Base-by-base conservation (phyloP, 345 rosid species). In the Mallotus nudiflorus region DNA sequence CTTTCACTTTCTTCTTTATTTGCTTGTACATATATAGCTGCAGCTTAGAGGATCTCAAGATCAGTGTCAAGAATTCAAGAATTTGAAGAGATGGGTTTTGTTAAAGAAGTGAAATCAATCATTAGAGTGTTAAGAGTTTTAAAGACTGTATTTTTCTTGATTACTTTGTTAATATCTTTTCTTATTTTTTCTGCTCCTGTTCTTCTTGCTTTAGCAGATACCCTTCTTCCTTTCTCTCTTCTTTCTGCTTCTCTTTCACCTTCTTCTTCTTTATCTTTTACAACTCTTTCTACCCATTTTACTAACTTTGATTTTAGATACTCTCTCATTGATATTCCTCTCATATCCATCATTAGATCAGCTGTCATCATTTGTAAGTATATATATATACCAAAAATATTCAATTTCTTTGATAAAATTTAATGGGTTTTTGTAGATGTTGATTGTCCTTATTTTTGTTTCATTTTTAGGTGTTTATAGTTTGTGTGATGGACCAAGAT, bases 401-500 rank as follows among this genome's bases (percentile, higher is more conserved):
- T n/a, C n/a, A n/a, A n/a, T n/a, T n/a, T n/a, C n/a, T n/a, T n/a
- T n/a, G n/a, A n/a, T n/a, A n/a, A n/a, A n/a, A n/a, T n/a, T n/a
- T n/a, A n/a, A n/a, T n/a, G n/a, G n/a, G n/a, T n/a, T n/a, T n/a
- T n/a, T n/a, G n/a, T n/a, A n/a, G n/a, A n/a, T n/a, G n/a, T n/a
- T n/a, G n/a, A n/a, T n/a, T n/a, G n/a, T n/a, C n/a, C n/a, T n/a
- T n/a, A n/a, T n/a, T n/a, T n/a, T n/a, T n/a, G n/a, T n/a, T n/a
- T n/a, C n/a, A n/a, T n/a, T n/a, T n/a, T n/a, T 62, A 95, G 97
- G 96, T 73, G 96, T 95, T 56, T 95, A 95, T 46, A 83, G 96
- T 25, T 66, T 95, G 3, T 95, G 97, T 51, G 96, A 92, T 29
- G 97, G 96, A n/a, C 99, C 96, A 2, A 83, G 82, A 45, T 71